Base-by-base conservation (phyloP, 1,139 yeast genomes). In the Hanseniaspora sp. region DNA sequence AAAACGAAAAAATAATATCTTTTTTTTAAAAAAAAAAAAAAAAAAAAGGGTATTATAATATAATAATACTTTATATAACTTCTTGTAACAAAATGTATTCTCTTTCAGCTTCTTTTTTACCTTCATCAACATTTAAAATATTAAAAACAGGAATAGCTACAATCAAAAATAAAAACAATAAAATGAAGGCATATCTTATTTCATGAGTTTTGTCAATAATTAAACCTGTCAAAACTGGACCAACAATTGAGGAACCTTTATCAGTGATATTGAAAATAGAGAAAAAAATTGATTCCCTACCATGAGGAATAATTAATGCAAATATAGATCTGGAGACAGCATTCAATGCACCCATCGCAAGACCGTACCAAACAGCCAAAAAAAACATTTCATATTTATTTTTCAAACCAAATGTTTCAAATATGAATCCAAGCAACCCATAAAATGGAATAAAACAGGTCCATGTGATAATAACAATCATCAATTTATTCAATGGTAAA, bases 261-360 rank as follows among this genome's bases (percentile, higher is more conserved):
- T 83, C 90, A 0, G 90, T 83, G 43, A 83, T 79, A 37, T 83
- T 77, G 64, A 78, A 83, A 46, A 83, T 68, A 15, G 87, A 81
- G 65, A 83, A 83, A 62, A 82, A 83, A 3, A 82, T 77, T 1
- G 82, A 77, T 61, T 83, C 90, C 60, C 76, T 79, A 15, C 88
- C 88, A 43, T 69, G 72, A 18, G 90, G 90, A 47, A 83, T 80
- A 53, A 83, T 71, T 61, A 81, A 64, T 35, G 84, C 75, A 64
- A 78, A 83, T 2, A 80, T 70, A 1, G 86, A 78, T 51, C 88
- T 72, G 31, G 85, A 76, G 0, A 80, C 72, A 0, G 87, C 80
- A 28, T 82, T 75, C 18, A 83, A 66, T 0, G 86, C 86, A 29
- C 90, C 90, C 38, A 82, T 64, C 0, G 85, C 77, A 56, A 80